Evolutionary conservation across 164 flowering plant genomes (phyloP).

Genomic region (Liriodendron chinense): DNA sequence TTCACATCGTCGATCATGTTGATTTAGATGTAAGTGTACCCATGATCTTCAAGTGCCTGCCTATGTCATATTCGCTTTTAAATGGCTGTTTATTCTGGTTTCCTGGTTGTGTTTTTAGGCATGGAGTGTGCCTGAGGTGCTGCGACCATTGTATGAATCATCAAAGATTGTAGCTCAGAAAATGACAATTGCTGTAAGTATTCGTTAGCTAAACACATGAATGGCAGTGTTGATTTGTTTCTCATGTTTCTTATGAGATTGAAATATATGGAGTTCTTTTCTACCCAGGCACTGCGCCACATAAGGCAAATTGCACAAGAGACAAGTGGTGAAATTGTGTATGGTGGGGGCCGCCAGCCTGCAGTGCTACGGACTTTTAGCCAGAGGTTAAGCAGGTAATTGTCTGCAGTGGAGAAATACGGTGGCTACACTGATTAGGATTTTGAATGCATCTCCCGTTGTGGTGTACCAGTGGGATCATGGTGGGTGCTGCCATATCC

Average conservation of each 20-base stretch:
- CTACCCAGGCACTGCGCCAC: slow-evolving; percentile 62
- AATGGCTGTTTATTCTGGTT: background rate
- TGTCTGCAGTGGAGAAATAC: background rate
- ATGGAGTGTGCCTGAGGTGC: slow-evolving; percentile 76
- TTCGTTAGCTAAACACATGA: background rate
- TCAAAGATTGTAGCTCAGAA: slow-evolving; percentile 80
- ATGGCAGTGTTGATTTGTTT: background rate
- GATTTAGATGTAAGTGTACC: slow-evolving; percentile 59
- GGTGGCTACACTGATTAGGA: too few relatives aligned
- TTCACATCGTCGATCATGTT: slow-evolving; percentile 83
- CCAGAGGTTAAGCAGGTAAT: slow-evolving; percentile 72
- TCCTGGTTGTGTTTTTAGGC: slow-evolving; percentile 25
- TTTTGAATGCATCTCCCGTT: too few relatives aligned
- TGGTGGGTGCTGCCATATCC: too few relatives aligned
- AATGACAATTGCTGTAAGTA: slow-evolving; percentile 68
- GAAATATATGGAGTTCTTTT: background rate
- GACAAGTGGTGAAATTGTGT: slow-evolving; percentile 56
- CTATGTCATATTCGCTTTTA: background rate
- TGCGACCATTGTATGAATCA: slow-evolving; percentile 78
- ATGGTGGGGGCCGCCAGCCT: slow-evolving; percentile 74
- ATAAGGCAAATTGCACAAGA: slow-evolving; percentile 80
- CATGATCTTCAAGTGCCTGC: background rate
- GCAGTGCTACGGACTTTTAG: slow-evolving; percentile 73
- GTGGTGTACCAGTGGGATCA: too few relatives aligned
- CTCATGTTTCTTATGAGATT: background rate